These are phyloP conservation scores for Botryotinia globosa DNA, from an alignment of 2,329 filamentous ascomycete genomes.

Conservation along the genomic window DNA sequence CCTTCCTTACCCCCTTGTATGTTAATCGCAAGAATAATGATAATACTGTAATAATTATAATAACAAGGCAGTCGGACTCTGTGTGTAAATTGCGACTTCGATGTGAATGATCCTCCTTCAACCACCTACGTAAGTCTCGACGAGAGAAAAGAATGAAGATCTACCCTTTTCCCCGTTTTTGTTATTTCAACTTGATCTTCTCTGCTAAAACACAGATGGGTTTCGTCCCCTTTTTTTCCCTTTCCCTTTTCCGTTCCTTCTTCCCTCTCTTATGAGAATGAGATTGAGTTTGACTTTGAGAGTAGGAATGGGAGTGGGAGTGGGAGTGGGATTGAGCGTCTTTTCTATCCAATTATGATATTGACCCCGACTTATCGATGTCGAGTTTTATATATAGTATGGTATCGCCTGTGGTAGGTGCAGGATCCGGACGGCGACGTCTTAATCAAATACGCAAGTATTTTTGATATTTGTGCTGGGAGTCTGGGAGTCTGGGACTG, in stretches of 20 bases:
- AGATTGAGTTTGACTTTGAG: background rate
- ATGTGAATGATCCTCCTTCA: background rate
- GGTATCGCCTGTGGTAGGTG: background rate
- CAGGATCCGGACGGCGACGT: background rate
- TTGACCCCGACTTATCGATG: background rate
- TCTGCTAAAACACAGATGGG: background rate
- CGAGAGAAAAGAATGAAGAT: background rate
- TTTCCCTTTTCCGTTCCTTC: background rate
- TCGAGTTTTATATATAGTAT: background rate
- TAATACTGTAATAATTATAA: too few relatives aligned
- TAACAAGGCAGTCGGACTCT: background rate
- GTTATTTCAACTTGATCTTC: background rate
- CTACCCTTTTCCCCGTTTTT: background rate
- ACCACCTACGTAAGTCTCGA: background rate
- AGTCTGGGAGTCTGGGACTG: background rate
- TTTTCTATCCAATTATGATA: background rate
- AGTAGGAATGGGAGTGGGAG: background rate
- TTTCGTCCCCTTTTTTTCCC: background rate
- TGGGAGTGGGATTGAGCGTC: background rate
- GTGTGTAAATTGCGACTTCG: background rate
- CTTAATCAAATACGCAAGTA: background rate
- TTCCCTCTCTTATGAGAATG: background rate
- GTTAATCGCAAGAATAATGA: background rate
- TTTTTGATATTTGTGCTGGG: background rate
- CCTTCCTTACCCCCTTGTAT: slow-evolving; percentile 7